phyloP scores from a whole-genome alignment of 257 asterid species.

The Lycium barbarum region DNA sequence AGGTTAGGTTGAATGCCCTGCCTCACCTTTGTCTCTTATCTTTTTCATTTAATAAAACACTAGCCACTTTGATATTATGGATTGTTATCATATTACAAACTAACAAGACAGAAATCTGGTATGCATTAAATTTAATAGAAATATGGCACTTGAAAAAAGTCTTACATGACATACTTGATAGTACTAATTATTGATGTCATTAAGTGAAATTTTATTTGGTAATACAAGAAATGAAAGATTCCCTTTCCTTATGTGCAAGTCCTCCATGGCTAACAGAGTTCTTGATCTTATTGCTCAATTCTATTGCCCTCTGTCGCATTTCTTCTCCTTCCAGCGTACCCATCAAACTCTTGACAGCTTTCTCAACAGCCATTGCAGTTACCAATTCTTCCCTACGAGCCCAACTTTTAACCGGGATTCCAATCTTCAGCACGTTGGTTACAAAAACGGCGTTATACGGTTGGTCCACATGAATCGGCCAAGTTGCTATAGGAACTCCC shows the following conservation, averaged over 20 bases:
- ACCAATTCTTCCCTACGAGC: constrained; percentile 22
- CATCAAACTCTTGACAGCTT: constrained; percentile 5
- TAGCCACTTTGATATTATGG: not conserved
- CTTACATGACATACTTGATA: not conserved
- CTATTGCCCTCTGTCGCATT: not conserved
- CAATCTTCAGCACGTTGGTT: constrained; percentile 10
- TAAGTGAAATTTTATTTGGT: constrained; percentile 19
- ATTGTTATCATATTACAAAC: not conserved
- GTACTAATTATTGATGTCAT: not conserved
- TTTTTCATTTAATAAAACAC: too few relatives aligned
- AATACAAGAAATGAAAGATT: constrained; percentile 24
- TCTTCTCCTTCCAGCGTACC: not conserved
- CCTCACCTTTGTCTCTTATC: too few relatives aligned
- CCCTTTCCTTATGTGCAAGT: not conserved
- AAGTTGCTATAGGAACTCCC: constrained; percentile 24
- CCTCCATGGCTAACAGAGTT: not conserved
- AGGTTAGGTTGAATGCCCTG: too few relatives aligned
- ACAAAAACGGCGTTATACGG: not conserved
- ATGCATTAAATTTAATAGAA: not conserved
- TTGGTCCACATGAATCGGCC: constrained; percentile 21
- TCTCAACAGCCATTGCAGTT: not conserved
- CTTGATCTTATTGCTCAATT: constrained; percentile 23
- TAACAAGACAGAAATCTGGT: not conserved
- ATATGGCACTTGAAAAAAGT: not conserved
- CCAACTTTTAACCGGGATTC: constrained; percentile 7